Percentiles rank a stretch among this genome's conserved stretches.
Conservation (phyloP, 352 stramenopile species). For the Phytophthora multivora region DNA sequence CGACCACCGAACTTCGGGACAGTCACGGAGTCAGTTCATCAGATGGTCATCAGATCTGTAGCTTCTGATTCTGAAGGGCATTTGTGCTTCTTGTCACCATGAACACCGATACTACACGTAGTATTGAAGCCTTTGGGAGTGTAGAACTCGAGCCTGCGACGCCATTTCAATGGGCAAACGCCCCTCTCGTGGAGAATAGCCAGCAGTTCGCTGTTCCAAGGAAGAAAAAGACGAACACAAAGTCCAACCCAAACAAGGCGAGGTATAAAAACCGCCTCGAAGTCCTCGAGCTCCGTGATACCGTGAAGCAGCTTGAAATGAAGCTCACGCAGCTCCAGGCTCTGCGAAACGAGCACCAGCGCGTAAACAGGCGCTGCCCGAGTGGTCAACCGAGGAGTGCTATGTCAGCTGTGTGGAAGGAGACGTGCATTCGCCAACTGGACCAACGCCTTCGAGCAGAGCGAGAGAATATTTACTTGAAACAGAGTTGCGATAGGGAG, state of each 20-base stretch:
- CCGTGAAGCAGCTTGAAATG: constrained; percentile 19
- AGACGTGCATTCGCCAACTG: constrained; percentile 20
- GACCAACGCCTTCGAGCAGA: constrained; percentile 9
- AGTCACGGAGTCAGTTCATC: no score
- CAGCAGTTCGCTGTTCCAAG: not conserved
- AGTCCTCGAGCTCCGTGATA: constrained; percentile 5
- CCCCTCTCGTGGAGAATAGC: no score
- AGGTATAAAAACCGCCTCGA: constrained; percentile 20
- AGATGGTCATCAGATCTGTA: no score
- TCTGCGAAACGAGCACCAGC: constrained; percentile 2
- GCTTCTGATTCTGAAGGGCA: no score
- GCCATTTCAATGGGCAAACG: no score
- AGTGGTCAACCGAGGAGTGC: not conserved
- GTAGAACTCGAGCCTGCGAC: not conserved
- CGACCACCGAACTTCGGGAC: no score
- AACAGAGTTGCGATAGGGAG: not conserved
- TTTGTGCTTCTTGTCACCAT: constrained; percentile 7
- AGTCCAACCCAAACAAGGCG: constrained; percentile 34
- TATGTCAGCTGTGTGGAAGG: constrained; percentile 5
- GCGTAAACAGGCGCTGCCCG: not conserved
- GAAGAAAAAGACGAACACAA: constrained; percentile 16
- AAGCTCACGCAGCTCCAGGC: constrained; percentile 17
- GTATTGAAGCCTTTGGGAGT: not conserved
- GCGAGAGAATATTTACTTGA: constrained; percentile 9
- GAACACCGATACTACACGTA: no score